Percentiles rank a stretch among this genome's conserved stretches.
Evolutionary conservation across 176 grass and related monocot genomes (phyloP).

Genomic region (Bromus sterilis): DNA sequence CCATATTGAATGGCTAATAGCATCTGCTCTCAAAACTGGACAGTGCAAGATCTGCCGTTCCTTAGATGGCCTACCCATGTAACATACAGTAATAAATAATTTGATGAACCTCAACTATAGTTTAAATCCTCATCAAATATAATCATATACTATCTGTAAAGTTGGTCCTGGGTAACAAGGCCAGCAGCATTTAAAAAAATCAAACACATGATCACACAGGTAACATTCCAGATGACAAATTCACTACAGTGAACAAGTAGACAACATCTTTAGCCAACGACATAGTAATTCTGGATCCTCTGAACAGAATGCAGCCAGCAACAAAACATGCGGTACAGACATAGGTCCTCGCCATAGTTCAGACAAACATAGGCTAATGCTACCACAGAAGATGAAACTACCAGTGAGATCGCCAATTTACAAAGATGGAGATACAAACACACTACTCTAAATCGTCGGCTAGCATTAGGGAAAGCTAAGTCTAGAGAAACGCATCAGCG

Average conservation of each 20-base stretch:
- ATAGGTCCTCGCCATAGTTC: not conserved
- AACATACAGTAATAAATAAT: no score
- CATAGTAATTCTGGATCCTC: not conserved
- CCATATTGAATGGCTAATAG: no score
- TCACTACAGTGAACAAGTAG: not conserved
- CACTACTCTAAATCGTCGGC: conserved; percentile 24
- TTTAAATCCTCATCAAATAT: no score
- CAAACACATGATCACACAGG: not conserved
- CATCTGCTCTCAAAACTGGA: no score
- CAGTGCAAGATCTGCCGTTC: no score
- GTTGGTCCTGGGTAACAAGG: not conserved
- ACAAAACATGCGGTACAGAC: conserved; percentile 4
- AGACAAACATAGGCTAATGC: not conserved
- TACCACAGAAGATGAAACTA: conserved; percentile 14
- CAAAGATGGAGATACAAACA: conserved; percentile 1
- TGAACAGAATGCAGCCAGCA: conserved; percentile 20
- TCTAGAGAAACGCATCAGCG: not conserved
- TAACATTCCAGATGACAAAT: not conserved
- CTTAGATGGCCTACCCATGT: no score
- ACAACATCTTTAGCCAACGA: not conserved
- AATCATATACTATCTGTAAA: no score
- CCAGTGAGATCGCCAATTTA: conserved; percentile 26
- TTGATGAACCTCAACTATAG: no score
- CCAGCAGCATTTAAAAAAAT: not conserved
- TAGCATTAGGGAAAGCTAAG: conserved; percentile 22